Conservation (phyloP, 2,329 filamentous ascomycete species). For the Talaromyces atroroseus region DNA sequence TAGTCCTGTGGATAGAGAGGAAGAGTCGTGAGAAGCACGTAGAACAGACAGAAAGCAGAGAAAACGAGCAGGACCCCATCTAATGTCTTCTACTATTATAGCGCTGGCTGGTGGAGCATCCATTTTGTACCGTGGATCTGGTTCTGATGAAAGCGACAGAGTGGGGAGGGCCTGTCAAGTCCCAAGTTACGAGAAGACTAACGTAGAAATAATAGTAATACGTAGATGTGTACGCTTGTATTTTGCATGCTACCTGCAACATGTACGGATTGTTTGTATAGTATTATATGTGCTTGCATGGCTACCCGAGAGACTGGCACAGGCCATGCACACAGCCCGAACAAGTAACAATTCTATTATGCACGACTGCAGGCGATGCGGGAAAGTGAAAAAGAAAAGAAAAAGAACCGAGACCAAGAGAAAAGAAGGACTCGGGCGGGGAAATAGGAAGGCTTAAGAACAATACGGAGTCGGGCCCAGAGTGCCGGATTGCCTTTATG, state of each 20-base stretch:
- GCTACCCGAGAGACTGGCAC: conserved; percentile 11
- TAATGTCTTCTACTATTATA: neutral
- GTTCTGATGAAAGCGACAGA: conserved; percentile 4
- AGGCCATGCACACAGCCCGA: conserved; percentile 6
- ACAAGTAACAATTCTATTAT: conserved; percentile 2
- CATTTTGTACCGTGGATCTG: conserved; percentile 14
- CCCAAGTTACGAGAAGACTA: neutral
- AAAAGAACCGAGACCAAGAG: neutral
- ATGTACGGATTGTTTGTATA: neutral
- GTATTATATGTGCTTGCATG: neutral
- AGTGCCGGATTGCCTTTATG: neutral
- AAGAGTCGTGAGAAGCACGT: neutral
- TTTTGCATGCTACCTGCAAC: neutral
- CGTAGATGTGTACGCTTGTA: neutral
- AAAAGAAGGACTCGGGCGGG: neutral
- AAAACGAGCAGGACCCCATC: neutral
- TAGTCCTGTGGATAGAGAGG: neutral
- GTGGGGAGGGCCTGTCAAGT: conserved; percentile 1
- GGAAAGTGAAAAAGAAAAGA: neutral
- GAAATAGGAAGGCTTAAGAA: neutral
- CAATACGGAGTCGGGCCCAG: neutral
- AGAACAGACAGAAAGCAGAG: neutral
- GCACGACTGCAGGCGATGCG: neutral
- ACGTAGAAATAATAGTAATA: neutral
- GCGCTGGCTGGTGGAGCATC: neutral